Percentiles rank a stretch among this genome's conserved stretches.
Evolutionary conservation across 257 asterid genomes (phyloP).

Genomic region (Solanum chilense): DNA sequence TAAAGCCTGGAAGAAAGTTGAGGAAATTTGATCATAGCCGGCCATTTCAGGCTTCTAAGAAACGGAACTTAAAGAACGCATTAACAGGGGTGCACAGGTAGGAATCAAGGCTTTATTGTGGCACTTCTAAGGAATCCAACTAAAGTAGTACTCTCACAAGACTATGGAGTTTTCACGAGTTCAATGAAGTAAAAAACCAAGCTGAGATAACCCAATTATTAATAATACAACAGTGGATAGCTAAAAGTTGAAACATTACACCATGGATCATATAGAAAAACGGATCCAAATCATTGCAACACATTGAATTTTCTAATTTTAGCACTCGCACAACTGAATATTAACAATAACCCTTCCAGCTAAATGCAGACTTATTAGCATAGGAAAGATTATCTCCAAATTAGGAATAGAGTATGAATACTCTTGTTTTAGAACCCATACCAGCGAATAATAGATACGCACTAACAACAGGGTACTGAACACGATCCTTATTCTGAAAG

Average conservation of each 20-base stretch:
- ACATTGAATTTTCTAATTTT: neutral
- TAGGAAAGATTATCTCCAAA: neutral
- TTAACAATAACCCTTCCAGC: neutral
- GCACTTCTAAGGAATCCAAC: too few species aligned
- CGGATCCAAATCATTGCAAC: neutral
- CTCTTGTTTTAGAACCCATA: neutral
- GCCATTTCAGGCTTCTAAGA: too few species aligned
- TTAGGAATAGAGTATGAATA: neutral
- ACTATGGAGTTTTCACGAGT: too few species aligned
- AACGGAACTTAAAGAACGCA: too few species aligned
- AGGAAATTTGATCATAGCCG: too few species aligned
- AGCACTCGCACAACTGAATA: neutral
- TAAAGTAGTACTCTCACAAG: too few species aligned
- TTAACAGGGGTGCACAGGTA: too few species aligned
- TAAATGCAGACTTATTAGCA: too few species aligned
- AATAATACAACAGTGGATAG: neutral
- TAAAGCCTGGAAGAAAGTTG: too few species aligned
- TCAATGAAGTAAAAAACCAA: neutral
- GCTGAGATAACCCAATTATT: neutral
- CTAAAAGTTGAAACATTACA: neutral
- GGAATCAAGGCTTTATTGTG: too few species aligned
- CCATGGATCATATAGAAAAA: neutral
- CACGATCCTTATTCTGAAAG: neutral
- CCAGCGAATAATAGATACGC: neutral
- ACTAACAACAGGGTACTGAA: neutral